These are phyloP conservation scores for Aphanomyces invadans DNA, from an alignment of 352 stramenopile species.

Conservation along the genomic window DNA sequence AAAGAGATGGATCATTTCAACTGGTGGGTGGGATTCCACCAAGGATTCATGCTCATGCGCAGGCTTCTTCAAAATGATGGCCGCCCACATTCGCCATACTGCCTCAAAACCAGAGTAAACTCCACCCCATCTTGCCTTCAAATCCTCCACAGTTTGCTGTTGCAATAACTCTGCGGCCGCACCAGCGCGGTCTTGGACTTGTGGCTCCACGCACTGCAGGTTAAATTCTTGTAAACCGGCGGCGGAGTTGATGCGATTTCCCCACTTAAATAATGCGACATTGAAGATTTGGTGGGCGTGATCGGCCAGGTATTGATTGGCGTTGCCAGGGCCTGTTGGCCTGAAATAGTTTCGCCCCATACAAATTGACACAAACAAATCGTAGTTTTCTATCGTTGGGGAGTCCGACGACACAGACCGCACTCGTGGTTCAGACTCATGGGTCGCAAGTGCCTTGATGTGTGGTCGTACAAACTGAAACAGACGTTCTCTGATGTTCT, in stretches of 20 bases:
- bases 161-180: slow-evolving; percentile 16
- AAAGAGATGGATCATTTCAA: slow-evolving; percentile 12
- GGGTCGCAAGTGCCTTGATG: background rate
- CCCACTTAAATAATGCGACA: background rate
- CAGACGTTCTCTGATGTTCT: background rate
- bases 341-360: background rate
- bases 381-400: background rate
- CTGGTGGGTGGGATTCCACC: slow-evolving; percentile 23
- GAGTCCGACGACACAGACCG: background rate
- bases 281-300: background rate
- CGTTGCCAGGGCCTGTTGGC: background rate
- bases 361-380: background rate
- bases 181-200: slow-evolving; percentile 3
- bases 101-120: slow-evolving; percentile 13
- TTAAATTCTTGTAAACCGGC: background rate
- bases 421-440: background rate
- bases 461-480: background rate
- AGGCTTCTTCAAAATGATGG: slow-evolving; percentile 12
- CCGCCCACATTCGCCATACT: slow-evolving; percentile 27
- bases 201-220: background rate
- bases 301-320: background rate
- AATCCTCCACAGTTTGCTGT: slow-evolving; percentile 7
- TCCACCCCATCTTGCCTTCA: slow-evolving; percentile 16
- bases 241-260: background rate
- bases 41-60: background rate